Evolutionary conservation across 352 stramenopile species (phyloP).

Genomic region (Pythium utonaiense): DNA sequence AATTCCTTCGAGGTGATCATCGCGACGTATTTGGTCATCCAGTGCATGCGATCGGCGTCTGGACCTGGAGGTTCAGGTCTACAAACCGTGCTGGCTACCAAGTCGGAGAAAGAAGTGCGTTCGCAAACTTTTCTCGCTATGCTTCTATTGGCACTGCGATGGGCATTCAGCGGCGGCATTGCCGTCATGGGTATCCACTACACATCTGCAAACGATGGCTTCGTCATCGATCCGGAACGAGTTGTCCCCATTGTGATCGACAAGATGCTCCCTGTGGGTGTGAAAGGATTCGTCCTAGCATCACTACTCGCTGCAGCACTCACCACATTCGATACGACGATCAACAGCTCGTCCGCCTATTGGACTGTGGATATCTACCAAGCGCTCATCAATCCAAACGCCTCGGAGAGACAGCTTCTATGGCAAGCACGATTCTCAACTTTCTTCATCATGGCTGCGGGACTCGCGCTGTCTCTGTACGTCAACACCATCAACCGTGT

Average conservation of each 20-base stretch:
- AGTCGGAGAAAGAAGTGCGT: slow-evolving; percentile 74
- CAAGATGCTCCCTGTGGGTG: slow-evolving; percentile 62
- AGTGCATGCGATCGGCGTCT: slow-evolving; percentile 66
- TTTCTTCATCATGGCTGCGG: slow-evolving; percentile 50
- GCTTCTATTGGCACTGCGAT: slow-evolving; percentile 63
- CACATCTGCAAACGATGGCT: slow-evolving; percentile 35
- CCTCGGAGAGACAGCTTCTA: slow-evolving; percentile 50
- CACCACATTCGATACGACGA: slow-evolving; percentile 78
- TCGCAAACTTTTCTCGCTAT: slow-evolving; percentile 77
- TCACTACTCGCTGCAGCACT: slow-evolving; percentile 66
- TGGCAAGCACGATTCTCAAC: slow-evolving; percentile 66
- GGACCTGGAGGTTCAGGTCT: slow-evolving; percentile 63
- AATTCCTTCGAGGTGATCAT: slow-evolving; percentile 62
- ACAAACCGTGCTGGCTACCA: slow-evolving; percentile 71
- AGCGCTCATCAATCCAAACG: slow-evolving; percentile 54
- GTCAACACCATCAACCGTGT: slow-evolving; percentile 77
- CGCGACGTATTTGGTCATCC: slow-evolving; percentile 54
- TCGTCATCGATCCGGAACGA: slow-evolving; percentile 65
- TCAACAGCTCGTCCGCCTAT: slow-evolving; percentile 76
- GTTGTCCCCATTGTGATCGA: slow-evolving; percentile 73
- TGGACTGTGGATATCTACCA: slow-evolving; percentile 85
- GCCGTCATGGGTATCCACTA: slow-evolving; percentile 71
- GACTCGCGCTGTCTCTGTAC: slow-evolving; percentile 57
- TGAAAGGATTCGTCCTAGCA: slow-evolving; percentile 67
- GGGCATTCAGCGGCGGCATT: slow-evolving; percentile 73